phyloP scores from a whole-genome alignment of 352 stramenopile genomes.

The Globisporangium alternatum region DNA sequence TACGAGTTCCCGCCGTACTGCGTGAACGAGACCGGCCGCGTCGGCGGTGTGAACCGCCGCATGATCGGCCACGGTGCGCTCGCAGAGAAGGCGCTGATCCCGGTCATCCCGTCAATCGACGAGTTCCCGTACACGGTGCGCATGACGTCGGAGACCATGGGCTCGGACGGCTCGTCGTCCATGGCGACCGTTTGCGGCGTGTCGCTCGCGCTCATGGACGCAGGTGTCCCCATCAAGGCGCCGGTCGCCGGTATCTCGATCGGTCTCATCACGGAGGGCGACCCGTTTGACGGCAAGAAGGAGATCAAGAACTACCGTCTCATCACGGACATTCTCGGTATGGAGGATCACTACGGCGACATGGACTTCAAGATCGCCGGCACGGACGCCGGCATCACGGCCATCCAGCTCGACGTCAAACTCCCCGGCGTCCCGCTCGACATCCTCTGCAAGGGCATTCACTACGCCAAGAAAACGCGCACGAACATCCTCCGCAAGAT shows the following conservation, averaged over 20 bases:
- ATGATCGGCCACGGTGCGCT: slow-evolving; percentile 97
- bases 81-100: slow-evolving; percentile 94
- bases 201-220: slow-evolving; percentile 96
- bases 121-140: slow-evolving; percentile 97
- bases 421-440: slow-evolving; percentile 81
- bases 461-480: slow-evolving; percentile 80
- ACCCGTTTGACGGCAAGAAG: slow-evolving; percentile 64
- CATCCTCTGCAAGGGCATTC: slow-evolving; percentile 84
- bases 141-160: slow-evolving; percentile 96
- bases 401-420: slow-evolving; percentile 97
- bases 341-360: slow-evolving; percentile 96
- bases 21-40: slow-evolving; percentile 93
- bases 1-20: slow-evolving; percentile 98
- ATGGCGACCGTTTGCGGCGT: slow-evolving; percentile 98
- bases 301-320: slow-evolving; percentile 85
- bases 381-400: slow-evolving; percentile 89
- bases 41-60: slow-evolving; percentile 83
- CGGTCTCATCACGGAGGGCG: slow-evolving; percentile 76
- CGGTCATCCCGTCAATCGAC: slow-evolving; percentile 87
- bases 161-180: slow-evolving; percentile 92
- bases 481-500: slow-evolving; percentile 85
- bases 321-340: slow-evolving; percentile 96
- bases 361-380: slow-evolving; percentile 99
- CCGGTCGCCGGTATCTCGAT: slow-evolving; percentile 96
- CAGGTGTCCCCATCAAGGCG: slow-evolving; percentile 92